phyloP scores from a whole-genome alignment of 2,329 filamentous ascomycete species.

The Colletotrichum higginsianum region DNA sequence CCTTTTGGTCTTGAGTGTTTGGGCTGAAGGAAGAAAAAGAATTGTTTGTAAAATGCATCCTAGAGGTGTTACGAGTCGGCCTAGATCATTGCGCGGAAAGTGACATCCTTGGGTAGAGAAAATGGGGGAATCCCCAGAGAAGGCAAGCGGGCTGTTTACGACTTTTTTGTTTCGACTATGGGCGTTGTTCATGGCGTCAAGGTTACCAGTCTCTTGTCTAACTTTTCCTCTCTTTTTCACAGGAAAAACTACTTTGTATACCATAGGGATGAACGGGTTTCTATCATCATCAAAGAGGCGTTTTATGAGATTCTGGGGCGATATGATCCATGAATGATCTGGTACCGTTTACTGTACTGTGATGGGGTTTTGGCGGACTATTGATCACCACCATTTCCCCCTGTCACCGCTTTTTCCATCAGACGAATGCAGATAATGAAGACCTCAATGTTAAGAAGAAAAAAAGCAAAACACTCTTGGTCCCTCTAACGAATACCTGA shows the following conservation, averaged over 20 bases:
- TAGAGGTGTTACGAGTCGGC: not conserved
- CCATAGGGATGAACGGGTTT: not conserved
- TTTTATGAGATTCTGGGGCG: not conserved
- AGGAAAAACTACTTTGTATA: not conserved
- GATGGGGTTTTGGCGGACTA: not conserved
- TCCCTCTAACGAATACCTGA: not conserved
- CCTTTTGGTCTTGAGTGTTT: conserved; percentile 22
- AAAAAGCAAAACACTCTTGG: not conserved
- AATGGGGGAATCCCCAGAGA: not conserved
- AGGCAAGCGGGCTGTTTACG: not conserved
- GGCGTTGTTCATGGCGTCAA: not conserved
- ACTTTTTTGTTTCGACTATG: not conserved
- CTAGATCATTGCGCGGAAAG: not conserved
- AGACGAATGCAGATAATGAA: not conserved
- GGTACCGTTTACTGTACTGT: not conserved
- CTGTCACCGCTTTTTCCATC: not conserved
- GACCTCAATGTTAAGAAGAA: not conserved
- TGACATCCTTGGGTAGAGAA: not conserved
- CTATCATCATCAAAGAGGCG: not conserved
- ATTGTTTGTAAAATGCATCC: not conserved
- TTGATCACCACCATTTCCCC: not conserved
- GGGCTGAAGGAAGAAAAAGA: not conserved
- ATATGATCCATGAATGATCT: not conserved
- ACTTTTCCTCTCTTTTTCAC: not conserved
- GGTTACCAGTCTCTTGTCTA: not conserved